A percentile compares a stretch with the other conserved stretches of the same genome.
phyloP scores from a whole-genome alignment of 2,329 filamentous ascomycete species.

The Leptosphaerulina australis region DNA sequence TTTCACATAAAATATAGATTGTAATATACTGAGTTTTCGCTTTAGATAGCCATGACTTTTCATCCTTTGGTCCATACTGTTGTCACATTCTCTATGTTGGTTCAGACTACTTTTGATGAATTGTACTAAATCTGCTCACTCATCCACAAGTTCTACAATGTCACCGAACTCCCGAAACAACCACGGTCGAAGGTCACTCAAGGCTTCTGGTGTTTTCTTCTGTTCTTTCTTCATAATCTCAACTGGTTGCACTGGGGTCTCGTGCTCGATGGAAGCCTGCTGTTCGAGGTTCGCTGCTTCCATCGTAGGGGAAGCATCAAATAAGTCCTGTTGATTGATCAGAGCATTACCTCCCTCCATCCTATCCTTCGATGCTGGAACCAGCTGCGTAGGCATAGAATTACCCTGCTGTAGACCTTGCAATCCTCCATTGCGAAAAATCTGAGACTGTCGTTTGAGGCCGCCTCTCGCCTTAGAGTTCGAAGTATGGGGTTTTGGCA shows the following conservation, averaged over 20 bases:
- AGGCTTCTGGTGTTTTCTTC: conserved; percentile 27
- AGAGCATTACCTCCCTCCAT: not conserved
- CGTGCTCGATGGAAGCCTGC: not conserved
- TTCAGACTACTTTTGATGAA: no score
- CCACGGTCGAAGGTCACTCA: conserved; percentile 48
- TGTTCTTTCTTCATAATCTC: not conserved
- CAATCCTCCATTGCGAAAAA: not conserved
- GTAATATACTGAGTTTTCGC: no score
- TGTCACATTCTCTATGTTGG: no score
- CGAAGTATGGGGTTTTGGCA: not conserved
- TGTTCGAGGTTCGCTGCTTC: not conserved
- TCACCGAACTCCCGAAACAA: conserved; percentile 49
- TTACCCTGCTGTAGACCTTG: not conserved
- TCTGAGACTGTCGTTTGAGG: not conserved
- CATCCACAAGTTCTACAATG: conserved; percentile 47
- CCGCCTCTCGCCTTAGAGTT: conserved; percentile 1
- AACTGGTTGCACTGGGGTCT: not conserved
- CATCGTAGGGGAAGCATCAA: not conserved
- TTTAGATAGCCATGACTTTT: no score
- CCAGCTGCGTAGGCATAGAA: not conserved
- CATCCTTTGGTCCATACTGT: no score
- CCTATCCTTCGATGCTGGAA: not conserved
- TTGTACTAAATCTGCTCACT: conserved; percentile 18
- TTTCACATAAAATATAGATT: no score
- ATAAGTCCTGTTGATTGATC: not conserved